Evolutionary conservation across 805 yeast genomes (phyloP).

Genomic region (Yarrowia divulgata): DNA sequence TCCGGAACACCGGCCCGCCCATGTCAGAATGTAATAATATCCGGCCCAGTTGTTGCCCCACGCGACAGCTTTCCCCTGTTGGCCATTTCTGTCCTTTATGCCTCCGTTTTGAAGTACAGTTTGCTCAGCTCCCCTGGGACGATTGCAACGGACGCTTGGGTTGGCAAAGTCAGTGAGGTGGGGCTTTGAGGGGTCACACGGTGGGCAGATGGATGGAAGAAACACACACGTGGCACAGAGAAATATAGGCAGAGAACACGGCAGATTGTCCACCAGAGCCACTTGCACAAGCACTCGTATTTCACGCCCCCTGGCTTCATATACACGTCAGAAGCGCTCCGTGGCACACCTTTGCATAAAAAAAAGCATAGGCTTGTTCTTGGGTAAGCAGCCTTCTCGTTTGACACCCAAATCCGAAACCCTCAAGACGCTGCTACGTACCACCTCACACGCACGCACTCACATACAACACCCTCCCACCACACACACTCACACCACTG

Average conservation of each 20-base stretch:
- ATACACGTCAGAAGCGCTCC: slow-evolving; percentile 26
- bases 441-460: slow-evolving; percentile 26
- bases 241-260: too few species aligned
- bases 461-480: slow-evolving; percentile 14
- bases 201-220: background rate
- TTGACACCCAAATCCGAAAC: slow-evolving; percentile 39
- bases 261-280: background rate
- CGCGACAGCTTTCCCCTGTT: slow-evolving; percentile 21
- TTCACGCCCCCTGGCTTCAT: background rate
- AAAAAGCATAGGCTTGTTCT: slow-evolving; percentile 17
- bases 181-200: background rate
- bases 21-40: background rate
- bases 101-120: slow-evolving; percentile 1
- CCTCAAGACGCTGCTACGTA: slow-evolving; percentile 5
- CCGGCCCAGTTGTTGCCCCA: slow-evolving; percentile 7
- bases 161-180: slow-evolving; percentile 14
- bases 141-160: background rate
- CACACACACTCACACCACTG: background rate
- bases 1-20: too few species aligned
- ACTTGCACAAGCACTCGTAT: slow-evolving; percentile 16
- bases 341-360: slow-evolving; percentile 27
- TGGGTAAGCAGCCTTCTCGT: slow-evolving; percentile 30
- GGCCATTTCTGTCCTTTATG: slow-evolving; percentile 10
- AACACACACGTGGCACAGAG: background rate
- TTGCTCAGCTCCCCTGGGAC: slow-evolving; percentile 20